Base-by-base conservation (phyloP, 768 basidiomycete genomes). In the Hericium alpestre region DNA sequence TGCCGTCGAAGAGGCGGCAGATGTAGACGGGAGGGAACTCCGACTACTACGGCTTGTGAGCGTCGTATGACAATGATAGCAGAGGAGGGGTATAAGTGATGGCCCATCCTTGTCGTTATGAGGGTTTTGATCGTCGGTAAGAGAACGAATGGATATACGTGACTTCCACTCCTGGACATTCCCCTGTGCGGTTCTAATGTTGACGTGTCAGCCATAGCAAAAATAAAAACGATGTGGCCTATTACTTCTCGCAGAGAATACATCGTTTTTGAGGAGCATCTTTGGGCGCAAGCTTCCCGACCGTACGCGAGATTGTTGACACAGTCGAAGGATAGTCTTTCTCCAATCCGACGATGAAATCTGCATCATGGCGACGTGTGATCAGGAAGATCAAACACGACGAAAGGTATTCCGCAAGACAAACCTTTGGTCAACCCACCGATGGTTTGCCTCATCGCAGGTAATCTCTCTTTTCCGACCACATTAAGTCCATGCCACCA, bases 271-370 rank as follows among this genome's bases (percentile, higher is more conserved):
- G 69, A 0, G 80, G 71, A 2, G 69, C 73, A 54, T 78, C 69
- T 66, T 86, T 90, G 0, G 90, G 82, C 9, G 82, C 76, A 25
- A 93, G 69, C 69, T 93, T 93, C 5, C 77, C 82, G 64, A 87
- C 89, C 1, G 90, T 92, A 38, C 86, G 80, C 22, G 82, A 82
- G 52, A 93, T 87, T 0, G 90, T 83, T 8, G 88, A 90, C 11
- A 92, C 90, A 0, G 90, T 93, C 0, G 90, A 89, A 3, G 90
- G 90, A 66, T 86, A 93, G 66, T 91, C 84, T 53, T 77, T 80
- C 69, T 93, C 90, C 27, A 93, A 66, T 2, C 88, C 84, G 18
- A 86, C 70, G 56, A 93, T 87, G 63, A 92, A 93, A 66, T 84
- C 90, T 90, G 56, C 11, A 27, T 23, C 43, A 25, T 12, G 16